phyloP scores from a whole-genome alignment of 2,329 filamentous ascomycete species.

The Mycosphaerella sp. region DNA sequence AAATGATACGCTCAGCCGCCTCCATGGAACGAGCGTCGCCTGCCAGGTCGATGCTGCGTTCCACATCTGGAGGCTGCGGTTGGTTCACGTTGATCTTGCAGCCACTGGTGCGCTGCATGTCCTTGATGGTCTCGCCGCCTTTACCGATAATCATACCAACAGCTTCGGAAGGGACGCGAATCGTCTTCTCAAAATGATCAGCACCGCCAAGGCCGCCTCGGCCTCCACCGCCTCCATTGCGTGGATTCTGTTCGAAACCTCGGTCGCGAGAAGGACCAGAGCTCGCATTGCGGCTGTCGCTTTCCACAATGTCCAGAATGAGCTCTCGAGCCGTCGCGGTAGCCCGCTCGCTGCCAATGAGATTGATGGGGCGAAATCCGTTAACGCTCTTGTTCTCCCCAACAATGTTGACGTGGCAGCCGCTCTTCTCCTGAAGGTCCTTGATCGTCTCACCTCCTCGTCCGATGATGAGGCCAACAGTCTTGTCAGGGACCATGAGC shows the following conservation, averaged over 20 bases:
- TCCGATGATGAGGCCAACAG: conserved; percentile 89
- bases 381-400: conserved; percentile 90
- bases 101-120: conserved; percentile 79
- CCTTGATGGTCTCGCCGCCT: conserved; percentile 85
- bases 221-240: conserved; percentile 34
- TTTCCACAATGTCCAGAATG: conserved; percentile 91
- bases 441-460: conserved; percentile 88
- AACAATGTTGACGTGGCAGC: conserved; percentile 94
- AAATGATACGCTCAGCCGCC: conserved; percentile 75
- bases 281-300: conserved; percentile 54
- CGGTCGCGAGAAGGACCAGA: conserved; percentile 23
- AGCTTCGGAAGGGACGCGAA: conserved; percentile 81
- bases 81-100: conserved; percentile 95
- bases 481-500: conserved; percentile 92
- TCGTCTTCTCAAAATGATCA: conserved; percentile 67
- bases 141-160: conserved; percentile 97
- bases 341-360: conserved; percentile 71
- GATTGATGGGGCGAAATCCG: conserved; percentile 79
- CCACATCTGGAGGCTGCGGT: conserved; percentile 68
- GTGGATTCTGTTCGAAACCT: conserved; percentile 23
- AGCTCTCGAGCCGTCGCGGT: conserved; percentile 74
- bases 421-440: conserved; percentile 82
- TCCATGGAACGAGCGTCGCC: conserved; percentile 71
- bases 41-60: conserved; percentile 81
- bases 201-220: conserved; percentile 38